Evolutionary conservation across 352 stramenopile genomes (phyloP), one percentile per base, ranked within the genome.

Genomic region (Globisporangium recalcitrans): DNA sequence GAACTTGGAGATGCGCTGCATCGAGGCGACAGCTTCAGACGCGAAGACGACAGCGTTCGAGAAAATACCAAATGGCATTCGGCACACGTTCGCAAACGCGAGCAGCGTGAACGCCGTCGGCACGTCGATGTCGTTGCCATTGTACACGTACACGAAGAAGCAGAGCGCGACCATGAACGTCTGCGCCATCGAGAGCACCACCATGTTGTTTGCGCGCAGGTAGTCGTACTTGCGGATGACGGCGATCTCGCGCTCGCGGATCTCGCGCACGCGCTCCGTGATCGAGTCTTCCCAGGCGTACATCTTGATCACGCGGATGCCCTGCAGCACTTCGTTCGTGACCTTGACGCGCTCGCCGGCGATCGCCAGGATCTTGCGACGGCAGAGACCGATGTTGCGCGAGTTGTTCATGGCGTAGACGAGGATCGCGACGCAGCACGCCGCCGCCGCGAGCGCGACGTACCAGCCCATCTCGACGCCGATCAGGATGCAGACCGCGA

Each of bases 31-130:
- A 0, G 72, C 76, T 54, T 88, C 74, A 1, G 67, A 75, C 21
- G 79, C 66, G 47, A 70, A 78, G 14, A 86, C 69, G 1, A 68
- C 72, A 2, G 71, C 68, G 40, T 82, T 85, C 4, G 74, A 71
- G 34, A 83, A 88, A 27, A 80, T 76, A 11, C 62, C 74, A 42
- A 82, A 88, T 9, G 78, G 72, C 60, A 82, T 74, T 19, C 73
- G 71, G 49, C 74, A 83, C 2, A 69, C 68, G 44, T 86, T 85
- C 54, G 78, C 80, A 58, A 99, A 73, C 26, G 96, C 89, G 16
- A 99, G 70, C 6, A 96, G 82, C 4, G 95, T 97, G 58, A 99
- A 95, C 24, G 96, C 95, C 14, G 81, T 87, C 0, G 90, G 75
- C 6, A 98, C 92, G 47, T 97, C 93, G 19, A 99, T 68, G 4